Evolutionary conservation across 1,284 basidiomycete genomes (phyloP), one percentile per base, ranked within the genome.

Genomic region (Ganoderma resinaceum): DNA sequence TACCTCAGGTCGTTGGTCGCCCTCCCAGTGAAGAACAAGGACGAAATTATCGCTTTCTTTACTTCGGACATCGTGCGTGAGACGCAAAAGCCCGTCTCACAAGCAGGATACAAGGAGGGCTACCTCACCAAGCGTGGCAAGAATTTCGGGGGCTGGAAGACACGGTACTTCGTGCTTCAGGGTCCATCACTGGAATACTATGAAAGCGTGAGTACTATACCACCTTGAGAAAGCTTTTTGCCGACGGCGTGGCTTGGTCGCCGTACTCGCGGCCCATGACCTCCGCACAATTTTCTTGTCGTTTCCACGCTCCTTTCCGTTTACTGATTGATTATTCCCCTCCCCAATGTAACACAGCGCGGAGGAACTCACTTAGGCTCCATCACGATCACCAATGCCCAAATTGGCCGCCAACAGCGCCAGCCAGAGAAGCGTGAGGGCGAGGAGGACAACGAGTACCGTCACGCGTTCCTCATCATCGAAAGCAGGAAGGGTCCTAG

Each of bases 91-190:
- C 91, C 91, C 18, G 92, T 93, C 53, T 87, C 90, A 78, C 91
- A 94, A 77, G 87, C 87, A 3, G 93, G 90, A n/a, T 91, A 94
- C 83, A 98, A 96, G 81, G 96, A 96, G 81, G 97, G 97, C 26
- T 99, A 97, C 80, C 84, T 98, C 59, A 98, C 97, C 35, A 99
- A 99, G 82, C 89, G 96, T 73, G 97, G 97, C 26, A 96, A 98
- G 82, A 98, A 96, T 77, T 97, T 99, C 80, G 96, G 96, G 63
- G 95, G 94, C 1, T 98, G 96, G 96, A 97, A 97, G 78, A 96
- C 95, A 38, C 87, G 97, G 57, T 99, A 92, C 80, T 99, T 99
- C 77, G 93, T 98, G 9, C 84, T 99, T 58, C 89, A 95, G 80
- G 92, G 96, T 11, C 89, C 95, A 7, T 85, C 92, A 0, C 86